phyloP scores from a whole-genome alignment of 768 basidiomycete genomes.

The Kwoniella sp. region DNA sequence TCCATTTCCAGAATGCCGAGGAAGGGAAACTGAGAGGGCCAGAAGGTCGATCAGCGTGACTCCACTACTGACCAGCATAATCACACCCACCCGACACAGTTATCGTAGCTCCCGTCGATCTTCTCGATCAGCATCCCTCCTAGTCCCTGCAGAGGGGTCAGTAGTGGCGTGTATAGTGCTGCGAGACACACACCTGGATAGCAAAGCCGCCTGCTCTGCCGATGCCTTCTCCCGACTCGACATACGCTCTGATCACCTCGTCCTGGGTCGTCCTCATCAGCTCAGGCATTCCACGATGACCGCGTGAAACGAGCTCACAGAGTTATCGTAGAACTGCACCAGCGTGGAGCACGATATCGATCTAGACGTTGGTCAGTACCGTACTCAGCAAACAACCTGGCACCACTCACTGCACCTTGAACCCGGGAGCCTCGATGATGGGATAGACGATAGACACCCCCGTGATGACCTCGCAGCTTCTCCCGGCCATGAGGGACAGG shows the following conservation, averaged over 20 bases:
- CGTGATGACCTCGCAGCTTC: slow-evolving; percentile 85
- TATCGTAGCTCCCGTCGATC: slow-evolving; percentile 83
- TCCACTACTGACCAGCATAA: background rate
- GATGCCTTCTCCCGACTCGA: slow-evolving; percentile 74
- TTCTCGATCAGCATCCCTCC: slow-evolving; percentile 77
- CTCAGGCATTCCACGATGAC: background rate
- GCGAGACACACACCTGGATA: slow-evolving; percentile 62
- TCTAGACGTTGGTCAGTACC: slow-evolving; percentile 8
- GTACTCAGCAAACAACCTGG: background rate
- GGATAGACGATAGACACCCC: slow-evolving; percentile 64
- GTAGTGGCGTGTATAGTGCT: background rate
- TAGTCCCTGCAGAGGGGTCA: slow-evolving; percentile 53
- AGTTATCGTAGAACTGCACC: slow-evolving; percentile 44
- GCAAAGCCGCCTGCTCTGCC: slow-evolving; percentile 93
- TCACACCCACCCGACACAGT: slow-evolving; percentile 61
- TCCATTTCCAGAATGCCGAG: slow-evolving; percentile 54
- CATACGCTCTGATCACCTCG: slow-evolving; percentile 67
- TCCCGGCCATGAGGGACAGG: slow-evolving; percentile 80
- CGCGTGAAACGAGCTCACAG: slow-evolving; percentile 21
- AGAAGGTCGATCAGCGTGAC: background rate
- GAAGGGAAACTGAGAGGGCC: slow-evolving; percentile 64
- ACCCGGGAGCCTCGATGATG: slow-evolving; percentile 47
- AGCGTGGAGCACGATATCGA: slow-evolving; percentile 48
- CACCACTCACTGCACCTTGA: slow-evolving; percentile 42
- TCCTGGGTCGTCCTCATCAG: slow-evolving; percentile 16